Conservation (phyloP, 148 eudicot species). For the Rhododendron vialii region DNA sequence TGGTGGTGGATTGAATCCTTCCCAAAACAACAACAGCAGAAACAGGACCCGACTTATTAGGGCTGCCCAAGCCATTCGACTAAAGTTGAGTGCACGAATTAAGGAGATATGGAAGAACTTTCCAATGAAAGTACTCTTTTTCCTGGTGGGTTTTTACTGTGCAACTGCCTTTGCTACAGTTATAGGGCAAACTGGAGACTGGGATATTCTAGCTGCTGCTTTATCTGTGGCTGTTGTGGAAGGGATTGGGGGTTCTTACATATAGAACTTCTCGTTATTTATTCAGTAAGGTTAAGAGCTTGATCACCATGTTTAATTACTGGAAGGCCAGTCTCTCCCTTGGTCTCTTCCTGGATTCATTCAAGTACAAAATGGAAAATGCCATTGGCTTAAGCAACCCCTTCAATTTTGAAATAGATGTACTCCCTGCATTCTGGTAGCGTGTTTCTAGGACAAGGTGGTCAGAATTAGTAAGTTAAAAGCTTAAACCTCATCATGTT, state of each 20-base stretch:
- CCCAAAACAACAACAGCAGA: slow-evolving; percentile 30
- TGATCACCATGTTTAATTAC: slow-evolving; percentile 66
- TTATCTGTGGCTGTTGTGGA: slow-evolving; percentile 81
- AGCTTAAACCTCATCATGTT: not conserved
- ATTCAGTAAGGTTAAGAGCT: slow-evolving; percentile 30
- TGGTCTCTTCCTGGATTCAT: slow-evolving; percentile 92
- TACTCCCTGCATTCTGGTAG: slow-evolving; percentile 5
- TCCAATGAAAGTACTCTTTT: slow-evolving; percentile 58
- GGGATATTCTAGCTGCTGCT: slow-evolving; percentile 91
- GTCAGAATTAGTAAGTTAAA: not conserved
- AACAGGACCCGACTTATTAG: slow-evolving; percentile 66
- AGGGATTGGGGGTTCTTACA: slow-evolving; percentile 92
- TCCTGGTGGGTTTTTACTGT: slow-evolving; percentile 85
- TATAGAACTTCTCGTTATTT: slow-evolving; percentile 54
- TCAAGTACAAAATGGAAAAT: slow-evolving; percentile 51
- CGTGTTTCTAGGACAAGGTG: not conserved
- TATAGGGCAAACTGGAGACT: slow-evolving; percentile 93
- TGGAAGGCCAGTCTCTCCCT: slow-evolving; percentile 84
- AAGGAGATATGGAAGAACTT: slow-evolving; percentile 50
- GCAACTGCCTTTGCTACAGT: slow-evolving; percentile 89
- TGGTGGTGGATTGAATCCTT: slow-evolving; percentile 44
- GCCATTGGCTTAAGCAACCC: slow-evolving; percentile 2
- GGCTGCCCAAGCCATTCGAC: slow-evolving; percentile 38
- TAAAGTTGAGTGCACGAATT: slow-evolving; percentile 43
- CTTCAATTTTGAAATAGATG: not conserved